Percentiles rank a stretch among this genome's conserved stretches.
phyloP scores from a whole-genome alignment of 345 rosid genomes.

The Noccaea caerulescens region DNA sequence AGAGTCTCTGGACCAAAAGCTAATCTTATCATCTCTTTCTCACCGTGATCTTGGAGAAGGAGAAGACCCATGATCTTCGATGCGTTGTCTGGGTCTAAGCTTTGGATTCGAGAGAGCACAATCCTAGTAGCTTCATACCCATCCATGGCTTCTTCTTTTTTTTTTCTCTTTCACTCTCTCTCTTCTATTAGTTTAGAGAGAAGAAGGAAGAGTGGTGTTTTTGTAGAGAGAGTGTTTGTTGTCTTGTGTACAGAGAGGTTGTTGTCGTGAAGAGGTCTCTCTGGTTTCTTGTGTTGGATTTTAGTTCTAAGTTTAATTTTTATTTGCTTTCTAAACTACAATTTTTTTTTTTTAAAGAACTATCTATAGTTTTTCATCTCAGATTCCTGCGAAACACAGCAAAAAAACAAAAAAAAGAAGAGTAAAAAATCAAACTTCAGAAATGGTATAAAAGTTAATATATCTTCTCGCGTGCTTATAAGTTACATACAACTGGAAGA shows the following conservation, averaged over 20 bases:
- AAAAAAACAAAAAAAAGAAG: constrained; percentile 11
- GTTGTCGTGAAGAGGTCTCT: constrained; percentile 44
- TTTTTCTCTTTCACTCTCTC: constrained; percentile 19
- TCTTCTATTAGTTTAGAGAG: constrained; percentile 30
- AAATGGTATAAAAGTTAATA: constrained; percentile 35
- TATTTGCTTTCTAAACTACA: constrained; percentile 10
- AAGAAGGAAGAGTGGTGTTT: constrained; percentile 40
- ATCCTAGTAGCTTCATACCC: constrained; percentile 87
- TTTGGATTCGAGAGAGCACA: constrained; percentile 84
- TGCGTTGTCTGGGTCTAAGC: constrained; percentile 81
- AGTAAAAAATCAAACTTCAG: constrained; percentile 16
- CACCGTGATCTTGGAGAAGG: constrained; percentile 91
- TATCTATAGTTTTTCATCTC: constrained; percentile 35
- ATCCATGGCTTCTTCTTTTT: constrained; percentile 59
- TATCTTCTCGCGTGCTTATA: constrained; percentile 51
- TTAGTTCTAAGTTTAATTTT: constrained; percentile 24
- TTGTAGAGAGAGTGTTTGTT: constrained; percentile 48
- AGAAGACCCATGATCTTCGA: constrained; percentile 94
- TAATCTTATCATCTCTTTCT: constrained; percentile 89
- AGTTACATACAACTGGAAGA: not conserved
- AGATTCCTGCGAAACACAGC: constrained; percentile 55
- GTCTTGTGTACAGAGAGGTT: constrained; percentile 46
- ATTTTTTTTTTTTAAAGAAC: not conserved
- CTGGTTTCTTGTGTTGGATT: constrained; percentile 37
- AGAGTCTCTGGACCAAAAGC: constrained; percentile 89